These are phyloP conservation scores for Sporothrix globosa DNA, from an alignment of 2,329 filamentous ascomycete species.

Conservation along the genomic window DNA sequence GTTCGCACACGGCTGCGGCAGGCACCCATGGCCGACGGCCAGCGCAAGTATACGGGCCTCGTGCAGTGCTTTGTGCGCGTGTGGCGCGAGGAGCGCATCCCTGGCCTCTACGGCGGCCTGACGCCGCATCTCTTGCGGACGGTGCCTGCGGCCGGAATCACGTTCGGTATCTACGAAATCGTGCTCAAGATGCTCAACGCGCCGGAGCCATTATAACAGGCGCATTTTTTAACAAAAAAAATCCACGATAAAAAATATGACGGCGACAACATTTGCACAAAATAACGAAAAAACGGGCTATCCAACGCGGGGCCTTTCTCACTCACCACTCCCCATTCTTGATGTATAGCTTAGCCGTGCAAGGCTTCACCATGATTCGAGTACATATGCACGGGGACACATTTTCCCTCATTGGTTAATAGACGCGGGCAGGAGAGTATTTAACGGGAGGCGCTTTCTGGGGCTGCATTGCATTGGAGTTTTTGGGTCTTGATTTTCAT, in stretches of 20 bases:
- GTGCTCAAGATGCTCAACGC: conserved; percentile 36
- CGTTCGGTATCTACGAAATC: conserved; percentile 83
- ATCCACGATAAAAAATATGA: not conserved
- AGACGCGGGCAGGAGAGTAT: not conserved
- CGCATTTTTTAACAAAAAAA: not conserved
- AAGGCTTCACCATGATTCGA: not conserved
- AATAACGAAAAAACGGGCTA: not conserved
- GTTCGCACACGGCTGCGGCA: conserved; percentile 83
- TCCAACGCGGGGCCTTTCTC: not conserved
- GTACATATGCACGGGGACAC: not conserved
- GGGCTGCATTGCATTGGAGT: conserved; percentile 25
- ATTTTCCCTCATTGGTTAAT: not conserved
- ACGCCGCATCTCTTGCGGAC: conserved; percentile 90
- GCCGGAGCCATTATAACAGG: conserved; percentile 24
- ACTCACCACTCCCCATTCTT: conserved; percentile 4
- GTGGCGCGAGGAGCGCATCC: conserved; percentile 84
- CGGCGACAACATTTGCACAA: conserved; percentile 22
- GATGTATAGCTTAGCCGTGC: not conserved
- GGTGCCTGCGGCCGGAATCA: conserved; percentile 90
- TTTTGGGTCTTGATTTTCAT: conserved; percentile 22
- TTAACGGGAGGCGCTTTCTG: not conserved
- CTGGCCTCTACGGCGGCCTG: conserved; percentile 84
- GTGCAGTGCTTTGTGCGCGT: conserved; percentile 86
- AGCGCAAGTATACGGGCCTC: conserved; percentile 84
- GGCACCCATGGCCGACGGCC: conserved; percentile 71